Evolutionary conservation across 495 filamentous ascomycete genomes (phyloP).

Genomic region (Aspergillus cavernicola): DNA sequence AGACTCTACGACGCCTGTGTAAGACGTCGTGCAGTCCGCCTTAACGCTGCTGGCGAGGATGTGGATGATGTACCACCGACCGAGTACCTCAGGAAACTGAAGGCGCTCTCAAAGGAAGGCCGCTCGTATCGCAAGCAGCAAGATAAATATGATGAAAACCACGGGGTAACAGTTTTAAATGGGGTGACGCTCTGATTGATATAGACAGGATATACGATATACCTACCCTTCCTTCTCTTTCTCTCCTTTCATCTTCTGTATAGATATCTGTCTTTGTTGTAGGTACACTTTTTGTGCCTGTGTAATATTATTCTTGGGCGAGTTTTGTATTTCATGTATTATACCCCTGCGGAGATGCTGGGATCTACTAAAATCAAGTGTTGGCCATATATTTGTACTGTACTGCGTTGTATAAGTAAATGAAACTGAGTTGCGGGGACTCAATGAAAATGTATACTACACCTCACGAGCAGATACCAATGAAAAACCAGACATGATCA

Average conservation of each 20-base stretch:
- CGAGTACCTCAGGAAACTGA: conserved; percentile 42
- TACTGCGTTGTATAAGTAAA: no score
- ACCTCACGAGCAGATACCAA: no score
- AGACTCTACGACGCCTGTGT: conserved; percentile 49
- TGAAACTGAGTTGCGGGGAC: no score
- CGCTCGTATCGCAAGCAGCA: conserved; percentile 44
- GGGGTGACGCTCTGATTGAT: conserved; percentile 7
- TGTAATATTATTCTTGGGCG: neutral
- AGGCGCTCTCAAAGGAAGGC: conserved; percentile 40
- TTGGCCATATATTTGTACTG: no score
- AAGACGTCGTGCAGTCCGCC: conserved; percentile 45
- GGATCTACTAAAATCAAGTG: no score
- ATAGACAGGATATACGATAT: no score
- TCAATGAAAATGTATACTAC: no score
- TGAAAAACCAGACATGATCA: no score
- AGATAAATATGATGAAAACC: conserved; percentile 43
- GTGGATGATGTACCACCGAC: neutral
- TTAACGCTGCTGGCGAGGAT: conserved; percentile 29
- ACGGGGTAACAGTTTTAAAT: conserved; percentile 29
- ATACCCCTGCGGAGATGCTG: no score
- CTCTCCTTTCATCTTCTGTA: neutral
- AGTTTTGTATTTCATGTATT: no score
- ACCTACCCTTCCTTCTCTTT: no score
- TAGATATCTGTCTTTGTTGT: neutral
- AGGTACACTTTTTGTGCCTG: neutral